Evolutionary conservation across 345 rosid species (phyloP).

Genomic region (Limnanthes douglasii): DNA sequence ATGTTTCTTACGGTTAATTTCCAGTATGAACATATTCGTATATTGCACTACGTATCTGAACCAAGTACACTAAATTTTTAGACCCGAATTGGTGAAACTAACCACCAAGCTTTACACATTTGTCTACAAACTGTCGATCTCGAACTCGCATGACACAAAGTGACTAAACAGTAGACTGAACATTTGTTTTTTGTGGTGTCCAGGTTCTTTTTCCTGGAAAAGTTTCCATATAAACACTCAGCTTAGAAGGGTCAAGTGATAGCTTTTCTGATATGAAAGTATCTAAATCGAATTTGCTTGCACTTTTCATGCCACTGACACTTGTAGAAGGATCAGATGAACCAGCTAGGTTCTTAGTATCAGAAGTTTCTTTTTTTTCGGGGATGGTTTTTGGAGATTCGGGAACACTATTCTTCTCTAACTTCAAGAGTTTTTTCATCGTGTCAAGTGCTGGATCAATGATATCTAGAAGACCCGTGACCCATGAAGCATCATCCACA

Average conservation of each 20-base stretch:
- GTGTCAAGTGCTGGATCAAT: slow-evolving; percentile 90
- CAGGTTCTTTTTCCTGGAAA: slow-evolving; percentile 27
- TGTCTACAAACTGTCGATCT: no score
- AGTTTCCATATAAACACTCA: slow-evolving; percentile 32
- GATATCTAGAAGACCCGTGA: slow-evolving; percentile 64
- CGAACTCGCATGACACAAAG: no score
- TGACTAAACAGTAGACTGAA: no score
- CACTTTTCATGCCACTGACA: slow-evolving; percentile 18
- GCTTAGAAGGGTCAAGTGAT: slow-evolving; percentile 39
- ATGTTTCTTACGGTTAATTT: no score
- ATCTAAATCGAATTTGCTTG: slow-evolving; percentile 43
- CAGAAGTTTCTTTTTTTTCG: slow-evolving; percentile 10
- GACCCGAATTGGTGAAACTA: no score
- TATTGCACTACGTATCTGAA: no score
- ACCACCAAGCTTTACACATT: no score
- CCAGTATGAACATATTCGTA: no score
- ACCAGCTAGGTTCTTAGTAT: slow-evolving; percentile 4
- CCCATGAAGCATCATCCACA: slow-evolving; percentile 92
- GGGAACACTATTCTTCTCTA: slow-evolving; percentile 29
- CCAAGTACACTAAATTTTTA: no score
- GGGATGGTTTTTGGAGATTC: slow-evolving; percentile 16
- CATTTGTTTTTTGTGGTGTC: no score
- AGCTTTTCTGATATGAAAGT: slow-evolving; percentile 34
- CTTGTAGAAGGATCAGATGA: slow-evolving; percentile 8
- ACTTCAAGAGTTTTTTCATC: slow-evolving; percentile 64